These are phyloP conservation scores for Amaranthus hypochondriacus DNA, from an alignment of 148 eudicot genomes.

Conservation along the genomic window DNA sequence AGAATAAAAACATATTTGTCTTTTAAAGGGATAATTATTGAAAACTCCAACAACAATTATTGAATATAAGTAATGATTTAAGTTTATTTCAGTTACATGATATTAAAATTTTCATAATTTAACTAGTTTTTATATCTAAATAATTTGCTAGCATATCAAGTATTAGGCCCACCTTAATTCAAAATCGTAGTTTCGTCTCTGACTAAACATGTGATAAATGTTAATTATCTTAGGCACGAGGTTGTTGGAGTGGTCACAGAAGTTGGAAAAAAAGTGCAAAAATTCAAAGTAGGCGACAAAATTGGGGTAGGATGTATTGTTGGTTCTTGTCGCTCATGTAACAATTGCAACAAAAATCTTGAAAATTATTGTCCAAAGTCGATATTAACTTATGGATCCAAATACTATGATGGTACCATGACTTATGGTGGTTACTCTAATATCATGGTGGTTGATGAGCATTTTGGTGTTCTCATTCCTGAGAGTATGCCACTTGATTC, in stretches of 20 bases:
- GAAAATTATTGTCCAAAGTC: slow-evolving; percentile 36
- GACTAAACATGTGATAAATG: too few species aligned
- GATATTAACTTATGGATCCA: slow-evolving; percentile 22
- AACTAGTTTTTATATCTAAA: too few species aligned
- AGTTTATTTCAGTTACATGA: too few species aligned
- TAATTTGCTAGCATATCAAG: too few species aligned
- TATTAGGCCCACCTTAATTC: too few species aligned
- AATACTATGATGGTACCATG: slow-evolving; percentile 29
- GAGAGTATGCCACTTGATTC: slow-evolving; percentile 21
- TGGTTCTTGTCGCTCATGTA: slow-evolving; percentile 43
- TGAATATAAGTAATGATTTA: too few species aligned
- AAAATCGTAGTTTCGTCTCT: too few species aligned
- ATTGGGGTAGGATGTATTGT: slow-evolving; percentile 42
- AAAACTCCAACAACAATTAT: too few species aligned
- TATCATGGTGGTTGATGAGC: slow-evolving; percentile 28
- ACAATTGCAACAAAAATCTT: slow-evolving; percentile 21
- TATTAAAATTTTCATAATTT: too few species aligned
- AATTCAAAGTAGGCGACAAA: slow-evolving; percentile 41
- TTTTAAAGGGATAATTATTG: too few species aligned
- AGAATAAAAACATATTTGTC: too few species aligned
- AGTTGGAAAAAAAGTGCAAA: slow-evolving; percentile 38
- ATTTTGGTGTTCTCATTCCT: slow-evolving; percentile 20
- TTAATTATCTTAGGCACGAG: slow-evolving; percentile 34
- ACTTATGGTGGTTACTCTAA: slow-evolving; percentile 35
- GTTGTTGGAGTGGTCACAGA: slow-evolving; percentile 40